Evolutionary conservation across 2,329 filamentous ascomycete genomes (phyloP), one percentile per base, ranked within the genome.

Genomic region (Ascochyta lentis): DNA sequence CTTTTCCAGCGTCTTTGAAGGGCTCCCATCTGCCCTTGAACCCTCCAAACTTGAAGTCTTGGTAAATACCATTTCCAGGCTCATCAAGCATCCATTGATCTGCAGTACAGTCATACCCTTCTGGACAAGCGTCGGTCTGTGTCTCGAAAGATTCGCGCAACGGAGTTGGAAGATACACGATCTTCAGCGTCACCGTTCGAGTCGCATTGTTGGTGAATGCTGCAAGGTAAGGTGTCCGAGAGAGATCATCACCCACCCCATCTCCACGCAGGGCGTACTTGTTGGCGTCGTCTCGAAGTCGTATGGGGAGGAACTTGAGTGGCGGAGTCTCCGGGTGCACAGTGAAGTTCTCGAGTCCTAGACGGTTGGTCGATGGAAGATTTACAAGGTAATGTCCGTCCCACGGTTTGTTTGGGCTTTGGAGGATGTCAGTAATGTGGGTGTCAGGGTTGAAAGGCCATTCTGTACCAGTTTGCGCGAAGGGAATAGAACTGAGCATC

Each of bases 261-360:
- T 55, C 51, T 26, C 60, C 52, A 22, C 52, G 58, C 3, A 70
- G 56, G 19, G 64, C 65, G 23, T 52, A 67, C 16, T 45, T 47
- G 33, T 52, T 29, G 12, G 45, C 49, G 7, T 57, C 44, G 8
- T 53, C 48, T 7, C 40, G 45, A 13, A 66, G 39, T 4, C 45
- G 48, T 22, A 66, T 42, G n/a, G 61, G 64, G 4, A 43, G 16
- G 44, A 68, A 59, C 8, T 47, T 46, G 29, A 64, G 16, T 13
- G 56, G 56, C 6, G 56, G 51, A n/a, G 65, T 64, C 12, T 47
- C 33, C 3, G 66, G 64, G 23, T 61, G 54, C 4, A 67, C 42
- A 9, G 66, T 70, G 46, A 65, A 67, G 54, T 70, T 68, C 40
- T 70, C 65, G 27, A 71, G 55, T 12, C 67, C 68, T 6, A 68